Evolutionary conservation across 768 basidiomycete genomes (phyloP), one percentile per base, ranked within the genome.

Genomic region (Rhizopogon rudus): DNA sequence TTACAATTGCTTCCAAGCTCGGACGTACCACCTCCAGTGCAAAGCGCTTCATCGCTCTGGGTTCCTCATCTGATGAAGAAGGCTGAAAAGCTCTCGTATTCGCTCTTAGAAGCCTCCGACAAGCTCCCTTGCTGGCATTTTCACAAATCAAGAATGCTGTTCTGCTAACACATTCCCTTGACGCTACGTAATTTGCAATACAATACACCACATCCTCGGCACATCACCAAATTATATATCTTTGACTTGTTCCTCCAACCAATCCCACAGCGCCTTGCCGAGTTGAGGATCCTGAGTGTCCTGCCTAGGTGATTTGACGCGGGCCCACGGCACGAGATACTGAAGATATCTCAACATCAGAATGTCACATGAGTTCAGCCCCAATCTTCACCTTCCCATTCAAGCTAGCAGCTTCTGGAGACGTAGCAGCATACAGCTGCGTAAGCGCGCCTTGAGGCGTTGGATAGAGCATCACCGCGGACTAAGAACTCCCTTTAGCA

Each of bases 291-390:
- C 73, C 49, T 66, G 63, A 3, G 72, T 64, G 7, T 60, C 65
- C 39, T 64, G 55, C 20, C 46, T 49, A 12, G 67, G 54, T 1
- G 52, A 22, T 0, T 73, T 72, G 3, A 71, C 40, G 20, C 73
- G 67, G 10, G 74, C 77, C 77, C 77, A 79, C 0, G 80, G 79
- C 17, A 75, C 63, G 25, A 80, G 70, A 55, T 73, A 80, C 76
- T 80, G 39, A 13, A 25, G 35, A 37, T 22, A 6, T 29, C 49
- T 40, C 40, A 52, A 37, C 16, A 54, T 56, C 44, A 65, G 14
- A 49, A 25, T 8, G 22, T 16, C 14, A 37, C 20, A 16, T 22
- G 35, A 37, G 20, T 22, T 16, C 14, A 20, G 14, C 22, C 33
- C 13, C 31, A 14, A 16, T 12, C 53, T 63, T n/a, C 28, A 79